Base-by-base conservation (phyloP, 202 grass and related monocot genomes). In the Sporobolus alterniflorus region DNA sequence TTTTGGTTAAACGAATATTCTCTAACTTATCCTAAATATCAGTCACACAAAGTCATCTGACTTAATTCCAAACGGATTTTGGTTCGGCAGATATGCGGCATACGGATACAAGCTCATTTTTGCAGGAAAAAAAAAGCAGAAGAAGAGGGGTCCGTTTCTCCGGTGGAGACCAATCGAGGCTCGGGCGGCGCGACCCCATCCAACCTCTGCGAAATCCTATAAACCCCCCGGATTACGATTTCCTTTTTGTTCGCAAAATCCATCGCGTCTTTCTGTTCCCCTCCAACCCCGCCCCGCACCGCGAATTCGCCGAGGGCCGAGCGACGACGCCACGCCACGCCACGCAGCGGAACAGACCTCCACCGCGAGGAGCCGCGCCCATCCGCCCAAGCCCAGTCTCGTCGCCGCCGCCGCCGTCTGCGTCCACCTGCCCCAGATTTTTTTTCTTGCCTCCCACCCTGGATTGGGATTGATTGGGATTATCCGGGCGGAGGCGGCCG, bases 241-340 rank as follows among this genome's bases (percentile, higher is more conserved):
- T 21, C 52, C 39, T 55, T 73, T 76, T 61, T 43, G 52, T 60
- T 75, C 29, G 21, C 40, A 24, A 50, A 55, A 28, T 66, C 25
- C 69, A 9, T 55, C 21, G 51, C 21, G 8, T 55, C 51, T 80
- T 69, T 84, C 61, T 83, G 74, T 79, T 75, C 57, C 56, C 39
- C 22, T 52, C 10, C 68, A 25, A 29, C 81, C 75, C 75, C 87
- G 81, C 75, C 79, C 73, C 54, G 73, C 73, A 60, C 81, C n/a
- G n/a, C n/a, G 67, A 88, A 78, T 88, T 84, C 86, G 81, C 62
- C 76, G 69, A 80, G 69, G 62, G 17, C 40, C 66, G 61, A n/a
- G n/a, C n/a, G n/a, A n/a, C n/a, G n/a, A n/a, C n/a, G n/a, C n/a
- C n/a, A n/a, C n/a, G 16, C 39, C 46, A 71, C 73, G 69, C 78